Conservation (phyloP, 2,329 filamentous ascomycete species). For the Trichoderma breve region DNA sequence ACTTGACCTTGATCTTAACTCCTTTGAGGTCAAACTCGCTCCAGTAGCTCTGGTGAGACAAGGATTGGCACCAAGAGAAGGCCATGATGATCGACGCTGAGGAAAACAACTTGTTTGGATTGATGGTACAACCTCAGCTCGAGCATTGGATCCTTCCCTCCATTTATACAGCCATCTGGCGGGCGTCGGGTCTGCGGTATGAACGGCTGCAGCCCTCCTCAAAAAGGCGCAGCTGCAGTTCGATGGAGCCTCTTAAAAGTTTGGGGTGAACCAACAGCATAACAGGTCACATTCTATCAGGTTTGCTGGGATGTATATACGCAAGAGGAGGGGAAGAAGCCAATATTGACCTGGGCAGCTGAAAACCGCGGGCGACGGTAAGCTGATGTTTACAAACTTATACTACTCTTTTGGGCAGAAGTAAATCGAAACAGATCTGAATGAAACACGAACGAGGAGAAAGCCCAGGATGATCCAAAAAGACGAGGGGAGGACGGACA, state of each 20-base stretch:
- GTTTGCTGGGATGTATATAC: neutral
- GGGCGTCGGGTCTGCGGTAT: neutral
- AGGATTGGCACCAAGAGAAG: slow-evolving; percentile 3
- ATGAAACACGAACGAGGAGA: neutral
- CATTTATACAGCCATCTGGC: neutral
- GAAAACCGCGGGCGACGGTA: neutral
- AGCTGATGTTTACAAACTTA: neutral
- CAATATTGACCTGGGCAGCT: neutral
- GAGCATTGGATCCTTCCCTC: neutral
- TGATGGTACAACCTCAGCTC: neutral
- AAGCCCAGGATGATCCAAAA: neutral
- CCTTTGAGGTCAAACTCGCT: slow-evolving; percentile 19
- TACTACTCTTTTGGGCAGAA: neutral
- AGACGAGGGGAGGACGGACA: neutral
- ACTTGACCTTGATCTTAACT: slow-evolving; percentile 20
- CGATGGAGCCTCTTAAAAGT: slow-evolving; percentile 8
- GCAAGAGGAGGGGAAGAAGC: neutral
- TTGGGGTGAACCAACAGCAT: slow-evolving; percentile 5
- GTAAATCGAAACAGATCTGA: neutral
- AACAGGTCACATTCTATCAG: slow-evolving; percentile 13
- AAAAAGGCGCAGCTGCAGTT: slow-evolving; percentile 17
- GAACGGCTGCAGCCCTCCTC: neutral
- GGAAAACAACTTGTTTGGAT: neutral
- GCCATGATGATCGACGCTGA: slow-evolving; percentile 12
- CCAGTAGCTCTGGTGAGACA: slow-evolving; percentile 19